Conservation (phyloP, 208 protist genomes). For the Trypanosoma theileri region DNA sequence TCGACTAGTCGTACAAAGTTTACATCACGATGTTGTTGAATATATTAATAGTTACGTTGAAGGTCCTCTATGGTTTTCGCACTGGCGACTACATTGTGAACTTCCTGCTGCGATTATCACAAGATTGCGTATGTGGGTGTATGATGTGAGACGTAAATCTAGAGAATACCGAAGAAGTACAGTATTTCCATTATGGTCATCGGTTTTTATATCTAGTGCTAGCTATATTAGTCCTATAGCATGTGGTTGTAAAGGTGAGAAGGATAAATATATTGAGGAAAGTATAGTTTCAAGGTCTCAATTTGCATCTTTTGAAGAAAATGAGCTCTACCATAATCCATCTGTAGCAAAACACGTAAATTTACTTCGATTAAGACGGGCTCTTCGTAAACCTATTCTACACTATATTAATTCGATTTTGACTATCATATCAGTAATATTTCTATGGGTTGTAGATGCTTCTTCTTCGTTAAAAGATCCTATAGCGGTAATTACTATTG, state of each 20-base stretch:
- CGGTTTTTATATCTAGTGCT: background rate
- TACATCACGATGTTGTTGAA: constrained; percentile 71
- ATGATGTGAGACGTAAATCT: constrained; percentile 8
- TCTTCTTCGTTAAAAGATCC: constrained; percentile 23
- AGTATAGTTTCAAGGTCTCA: constrained; percentile 53
- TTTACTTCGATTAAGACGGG: constrained; percentile 5
- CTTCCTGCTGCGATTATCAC: constrained; percentile 42
- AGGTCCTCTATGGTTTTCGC: constrained; percentile 58
- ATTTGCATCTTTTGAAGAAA: constrained; percentile 69
- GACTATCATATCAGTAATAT: constrained; percentile 59
- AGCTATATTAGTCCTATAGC: constrained; percentile 23
- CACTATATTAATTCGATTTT: constrained; percentile 46
- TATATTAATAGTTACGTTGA: constrained; percentile 79
- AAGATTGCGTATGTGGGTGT: constrained; percentile 56
- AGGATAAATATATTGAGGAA: constrained; percentile 2
- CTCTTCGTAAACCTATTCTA: constrained; percentile 19
- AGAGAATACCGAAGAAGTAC: no score
- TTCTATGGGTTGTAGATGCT: constrained; percentile 55
- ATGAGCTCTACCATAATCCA: constrained; percentile 30
- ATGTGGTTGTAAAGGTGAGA: constrained; percentile 3
- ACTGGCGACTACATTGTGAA: constrained; percentile 47
- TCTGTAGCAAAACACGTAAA: background rate
- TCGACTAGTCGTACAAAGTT: constrained; percentile 62
- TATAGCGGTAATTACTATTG: constrained; percentile 30
- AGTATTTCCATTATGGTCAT: constrained; percentile 17